Base-by-base conservation (phyloP, 768 basidiomycete species). In the Tricholoma terreum region DNA sequence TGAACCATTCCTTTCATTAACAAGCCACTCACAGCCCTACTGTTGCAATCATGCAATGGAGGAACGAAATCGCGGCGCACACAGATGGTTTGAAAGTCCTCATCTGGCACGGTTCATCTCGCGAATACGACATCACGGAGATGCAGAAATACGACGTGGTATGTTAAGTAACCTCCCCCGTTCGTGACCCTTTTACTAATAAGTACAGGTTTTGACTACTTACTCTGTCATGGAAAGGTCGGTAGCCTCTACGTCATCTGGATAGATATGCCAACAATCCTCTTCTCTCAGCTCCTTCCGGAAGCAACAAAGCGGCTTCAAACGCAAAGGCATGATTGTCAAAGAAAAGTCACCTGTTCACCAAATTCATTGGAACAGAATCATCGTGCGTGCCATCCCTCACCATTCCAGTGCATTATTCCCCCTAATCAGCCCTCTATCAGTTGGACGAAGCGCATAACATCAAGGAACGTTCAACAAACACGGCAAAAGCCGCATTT, bases 401-500 rank as follows among this genome's bases (percentile, higher is more conserved):
- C 35, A 21, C 48, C 17, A n/a, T n/a, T 4, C 30, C 11, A 22
- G 45, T 15, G 4, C 12, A n/a, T 33, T 33, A 42, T 30, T 45
- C 50, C 40, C 14, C 21, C 49, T 15, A 14, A 52, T 21, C 38
- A 40, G 22, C 19, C 12, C 17, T 33, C 35, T 14, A 55, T 3
- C 58, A 92, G 89, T 82, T 97, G 43, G 94, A 98, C 63, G 94
- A 97, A 75, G 96, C 95, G 5, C 96, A 98, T 72, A 98, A 95
- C 69, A 98, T 98, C 77, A 98, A 98, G 67, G 96, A 98, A 68
- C 85, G 96, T 3, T 75, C 85, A 3, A 94, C 92, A 1, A 98
- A 96, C 68, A 98, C 96, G 0, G 95, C 96, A 1, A 98, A 96
- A 71, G 95, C 94, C n/a, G 84, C 93, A 0, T 99, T 99, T 69